Evolutionary conservation across 2,329 filamentous ascomycete genomes (phyloP).

Genomic region (Calonectria multiphialidica): DNA sequence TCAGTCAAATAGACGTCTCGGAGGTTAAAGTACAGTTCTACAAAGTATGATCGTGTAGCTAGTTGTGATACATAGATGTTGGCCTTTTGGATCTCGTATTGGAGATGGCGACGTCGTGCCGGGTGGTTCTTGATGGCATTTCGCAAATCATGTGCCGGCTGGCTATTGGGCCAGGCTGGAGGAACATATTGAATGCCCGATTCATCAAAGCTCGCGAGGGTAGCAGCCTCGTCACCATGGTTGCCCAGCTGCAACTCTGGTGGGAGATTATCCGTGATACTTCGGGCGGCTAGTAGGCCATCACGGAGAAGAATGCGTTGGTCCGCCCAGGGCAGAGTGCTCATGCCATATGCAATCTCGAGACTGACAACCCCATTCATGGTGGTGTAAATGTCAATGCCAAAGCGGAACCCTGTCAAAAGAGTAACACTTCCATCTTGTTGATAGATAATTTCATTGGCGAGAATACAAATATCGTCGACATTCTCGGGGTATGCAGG

Average conservation of each 20-base stretch:
- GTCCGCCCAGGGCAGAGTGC: constrained; percentile 81
- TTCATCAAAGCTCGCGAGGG: constrained; percentile 57
- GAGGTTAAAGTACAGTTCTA: constrained; percentile 87
- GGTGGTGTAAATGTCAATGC: constrained; percentile 81
- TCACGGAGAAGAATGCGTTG: constrained; percentile 80
- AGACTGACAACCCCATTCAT: constrained; percentile 85
- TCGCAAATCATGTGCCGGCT: constrained; percentile 63
- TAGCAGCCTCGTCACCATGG: constrained; percentile 50
- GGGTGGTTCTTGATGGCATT: constrained; percentile 63
- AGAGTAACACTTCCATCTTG: constrained; percentile 76
- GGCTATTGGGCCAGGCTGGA: constrained; percentile 59
- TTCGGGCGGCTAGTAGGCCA: constrained; percentile 77
- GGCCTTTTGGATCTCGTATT: constrained; percentile 92
- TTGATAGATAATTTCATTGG: constrained; percentile 77
- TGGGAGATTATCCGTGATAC: constrained; percentile 75
- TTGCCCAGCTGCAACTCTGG: constrained; percentile 72
- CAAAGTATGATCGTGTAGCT: constrained; percentile 84
- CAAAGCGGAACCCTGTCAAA: constrained; percentile 84
- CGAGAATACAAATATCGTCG: constrained; percentile 84
- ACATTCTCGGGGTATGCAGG: constrained; percentile 85
- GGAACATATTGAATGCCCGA: constrained; percentile 65
- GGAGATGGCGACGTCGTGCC: constrained; percentile 67
- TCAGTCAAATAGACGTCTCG: constrained; percentile 73
- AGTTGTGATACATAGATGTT: constrained; percentile 89
- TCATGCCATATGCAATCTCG: constrained; percentile 85